Conservation (phyloP, 1,139 yeast genomes). For the Magnusiomyces magnusii region DNA sequence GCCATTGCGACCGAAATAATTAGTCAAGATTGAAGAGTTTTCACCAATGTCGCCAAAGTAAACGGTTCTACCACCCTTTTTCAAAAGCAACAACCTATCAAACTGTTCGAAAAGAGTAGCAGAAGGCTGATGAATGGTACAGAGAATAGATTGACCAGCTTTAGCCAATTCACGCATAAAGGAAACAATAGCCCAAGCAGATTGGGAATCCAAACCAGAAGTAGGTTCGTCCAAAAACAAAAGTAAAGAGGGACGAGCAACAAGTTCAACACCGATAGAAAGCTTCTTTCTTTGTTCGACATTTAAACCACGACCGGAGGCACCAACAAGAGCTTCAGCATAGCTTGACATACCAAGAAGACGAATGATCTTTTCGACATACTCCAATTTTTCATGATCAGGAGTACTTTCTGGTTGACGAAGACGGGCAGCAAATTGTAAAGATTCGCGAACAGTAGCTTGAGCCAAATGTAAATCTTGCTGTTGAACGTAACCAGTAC, state of each 20-base stretch:
- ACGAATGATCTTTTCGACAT: slow-evolving; percentile 49
- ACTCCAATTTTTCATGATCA: slow-evolving; percentile 42
- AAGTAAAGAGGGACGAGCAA: slow-evolving; percentile 72
- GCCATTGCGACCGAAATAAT: slow-evolving; percentile 64
- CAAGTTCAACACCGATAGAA: slow-evolving; percentile 80
- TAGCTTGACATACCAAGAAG: slow-evolving; percentile 49
- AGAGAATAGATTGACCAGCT: slow-evolving; percentile 71
- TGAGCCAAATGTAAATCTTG: slow-evolving; percentile 53
- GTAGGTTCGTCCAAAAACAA: slow-evolving; percentile 69
- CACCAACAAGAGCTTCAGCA: slow-evolving; percentile 57
- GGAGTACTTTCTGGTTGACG: slow-evolving; percentile 45
- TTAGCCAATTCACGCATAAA: slow-evolving; percentile 57
- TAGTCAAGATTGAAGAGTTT: slow-evolving; percentile 48
- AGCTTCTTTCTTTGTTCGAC: slow-evolving; percentile 79
- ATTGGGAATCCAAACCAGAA: slow-evolving; percentile 53
- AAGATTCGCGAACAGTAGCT: slow-evolving; percentile 51
- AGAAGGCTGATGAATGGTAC: slow-evolving; percentile 76
- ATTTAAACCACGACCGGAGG: slow-evolving; percentile 58
- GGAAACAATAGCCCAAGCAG: slow-evolving; percentile 42
- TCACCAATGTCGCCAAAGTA: slow-evolving; percentile 72
- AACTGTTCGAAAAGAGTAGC: slow-evolving; percentile 66
- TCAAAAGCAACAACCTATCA: slow-evolving; percentile 61
- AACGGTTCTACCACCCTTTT: slow-evolving; percentile 66
- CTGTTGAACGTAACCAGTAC: slow-evolving; percentile 58
- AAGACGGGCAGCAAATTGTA: slow-evolving; percentile 50